Conservation (phyloP, 768 basidiomycete species). For the Psilocybe tampanensis region DNA sequence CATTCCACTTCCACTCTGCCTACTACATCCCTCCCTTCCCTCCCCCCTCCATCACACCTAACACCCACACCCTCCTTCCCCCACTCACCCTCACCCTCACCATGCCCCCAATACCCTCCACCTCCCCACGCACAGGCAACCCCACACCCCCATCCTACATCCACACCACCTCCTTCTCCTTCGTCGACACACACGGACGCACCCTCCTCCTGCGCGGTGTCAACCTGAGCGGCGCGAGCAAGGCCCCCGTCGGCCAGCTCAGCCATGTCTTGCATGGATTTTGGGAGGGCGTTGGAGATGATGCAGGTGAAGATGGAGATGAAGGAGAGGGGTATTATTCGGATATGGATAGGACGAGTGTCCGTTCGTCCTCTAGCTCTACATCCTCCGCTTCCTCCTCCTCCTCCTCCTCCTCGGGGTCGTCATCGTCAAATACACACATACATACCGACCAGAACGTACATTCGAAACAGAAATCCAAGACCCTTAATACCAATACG, state of each 20-base stretch:
- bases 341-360: neutral
- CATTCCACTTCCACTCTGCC: no score
- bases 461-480: neutral
- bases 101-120: conserved; percentile 8
- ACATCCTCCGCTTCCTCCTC: no score
- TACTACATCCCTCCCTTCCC: no score
- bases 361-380: no score
- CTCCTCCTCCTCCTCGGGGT: no score
- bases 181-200: conserved; percentile 75
- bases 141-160: conserved; percentile 52
- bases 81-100: neutral
- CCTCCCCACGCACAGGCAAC: conserved; percentile 58
- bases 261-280: conserved; percentile 73
- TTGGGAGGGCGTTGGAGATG: conserved; percentile 68
- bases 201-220: conserved; percentile 90
- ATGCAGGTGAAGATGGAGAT: neutral
- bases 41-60: no score
- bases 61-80: no score
- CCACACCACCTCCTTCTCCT: conserved; percentile 68
- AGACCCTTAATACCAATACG: no score
- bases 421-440: no score
- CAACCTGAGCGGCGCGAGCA: conserved; percentile 89
- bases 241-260: conserved; percentile 75
- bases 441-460: neutral
- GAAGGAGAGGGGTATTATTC: conserved; percentile 39